Evolutionary conservation across 306 rosid species (phyloP).

Genomic region (Casuarina cunninghamiana): DNA sequence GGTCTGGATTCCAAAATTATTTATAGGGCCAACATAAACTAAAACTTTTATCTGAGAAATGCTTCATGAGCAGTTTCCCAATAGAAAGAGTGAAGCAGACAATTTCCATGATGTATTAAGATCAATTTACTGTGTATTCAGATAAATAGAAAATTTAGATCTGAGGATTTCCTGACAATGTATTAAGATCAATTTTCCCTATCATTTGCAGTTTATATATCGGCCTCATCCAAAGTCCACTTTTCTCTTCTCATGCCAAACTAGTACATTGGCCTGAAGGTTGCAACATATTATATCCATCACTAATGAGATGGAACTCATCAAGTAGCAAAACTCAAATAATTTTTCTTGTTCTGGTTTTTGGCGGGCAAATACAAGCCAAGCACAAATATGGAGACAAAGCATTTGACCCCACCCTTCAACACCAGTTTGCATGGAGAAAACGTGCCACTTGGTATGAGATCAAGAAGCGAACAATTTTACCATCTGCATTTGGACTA

Average conservation of each 20-base stretch:
- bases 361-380: neutral
- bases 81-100: neutral
- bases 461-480: neutral
- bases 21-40: neutral
- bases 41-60: neutral
- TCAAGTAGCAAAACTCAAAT: neutral
- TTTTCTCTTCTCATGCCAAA: neutral
- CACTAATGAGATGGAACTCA: neutral
- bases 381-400: neutral
- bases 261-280: neutral
- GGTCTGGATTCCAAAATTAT: neutral
- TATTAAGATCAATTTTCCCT: neutral
- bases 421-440: neutral
- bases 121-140: no score
- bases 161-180: neutral
- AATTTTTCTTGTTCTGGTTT: neutral
- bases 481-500: neutral
- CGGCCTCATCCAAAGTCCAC: neutral
- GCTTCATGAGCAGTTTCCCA: neutral
- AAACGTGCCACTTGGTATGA: neutral
- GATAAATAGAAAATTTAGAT: no score
- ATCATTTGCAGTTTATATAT: neutral
- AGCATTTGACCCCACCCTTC: neutral
- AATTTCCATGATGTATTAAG: neutral
- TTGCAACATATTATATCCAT: neutral